Base-by-base conservation (phyloP, 257 asterid genomes). In the Dorcoceras hygrometricum region DNA sequence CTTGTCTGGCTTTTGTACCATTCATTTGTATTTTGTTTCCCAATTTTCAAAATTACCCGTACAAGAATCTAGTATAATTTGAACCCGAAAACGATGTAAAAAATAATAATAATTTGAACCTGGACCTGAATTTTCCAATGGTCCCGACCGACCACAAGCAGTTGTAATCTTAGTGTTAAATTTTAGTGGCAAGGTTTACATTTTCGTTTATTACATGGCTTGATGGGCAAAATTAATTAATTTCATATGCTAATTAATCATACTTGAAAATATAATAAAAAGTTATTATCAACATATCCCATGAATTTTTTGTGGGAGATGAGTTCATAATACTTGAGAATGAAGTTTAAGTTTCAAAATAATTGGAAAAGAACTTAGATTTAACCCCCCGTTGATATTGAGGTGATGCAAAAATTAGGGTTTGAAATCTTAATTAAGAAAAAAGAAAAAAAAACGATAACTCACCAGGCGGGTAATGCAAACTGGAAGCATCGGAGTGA, bases 391-490 rank as follows among this genome's bases (percentile, higher is more conserved):
- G 6, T 28, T 28, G 31, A 28, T 28, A 28, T 28, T 28, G 31
- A 7, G 31, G 31, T 2, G 34, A 34, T 14, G n/a, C 54, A 18
- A 4, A 46, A 4, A 14, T 46, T 46, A 46, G 54, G 54, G 54
- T 46, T 46, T 46, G 54, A 46, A 46, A 46, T 46, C 54, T 46
- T 46, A n/a, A n/a, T n/a, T n/a, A 4, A 26, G 4, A 26, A 26
- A 4, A 4, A 12, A 12, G 14, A 6, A 1, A 4, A 10, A 54
- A 25, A 14, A 4, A n/a, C 0, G 14, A 1, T 4, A 5, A 26
- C 8, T 66, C 43, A 87, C 91, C 89, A 4, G 86, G 39, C 59
- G 75, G 87, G 62, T 73, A 76, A 43, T 79, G 79, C 54, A 73
- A 63, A 62, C 46, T 68, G 7, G 72, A 69, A 48, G 71, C 23